Evolutionary conservation across 257 asterid species (phyloP).

Genomic region (Solanum sparsipilum): DNA sequence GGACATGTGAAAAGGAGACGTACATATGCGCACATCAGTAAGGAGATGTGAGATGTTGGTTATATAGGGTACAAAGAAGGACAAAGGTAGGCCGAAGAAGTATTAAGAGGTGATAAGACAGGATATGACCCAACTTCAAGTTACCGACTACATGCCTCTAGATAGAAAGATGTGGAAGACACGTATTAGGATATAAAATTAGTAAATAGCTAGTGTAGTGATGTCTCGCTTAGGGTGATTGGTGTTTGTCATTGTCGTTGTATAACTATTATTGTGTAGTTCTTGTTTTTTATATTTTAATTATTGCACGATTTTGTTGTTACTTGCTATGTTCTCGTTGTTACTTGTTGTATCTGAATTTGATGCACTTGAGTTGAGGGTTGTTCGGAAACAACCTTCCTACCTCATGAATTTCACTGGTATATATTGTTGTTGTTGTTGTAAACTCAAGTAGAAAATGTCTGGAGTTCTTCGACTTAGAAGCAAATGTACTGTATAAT

Average conservation of each 20-base stretch:
- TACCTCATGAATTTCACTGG: too few relatives aligned
- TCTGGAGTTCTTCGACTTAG: neutral
- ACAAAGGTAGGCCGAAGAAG: fast-evolving
- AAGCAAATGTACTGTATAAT: too few relatives aligned
- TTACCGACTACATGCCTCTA: too few relatives aligned
- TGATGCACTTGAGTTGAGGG: neutral
- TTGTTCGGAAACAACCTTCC: too few relatives aligned
- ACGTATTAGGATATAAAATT: too few relatives aligned
- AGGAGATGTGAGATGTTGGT: neutral
- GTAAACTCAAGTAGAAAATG: neutral
- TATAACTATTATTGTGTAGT: neutral
- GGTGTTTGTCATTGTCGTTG: neutral
- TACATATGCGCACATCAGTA: too few relatives aligned
- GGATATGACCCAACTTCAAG: neutral
- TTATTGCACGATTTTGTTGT: neutral
- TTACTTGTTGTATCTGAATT: neutral
- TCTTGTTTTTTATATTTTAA: neutral
- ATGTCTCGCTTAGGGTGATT: neutral
- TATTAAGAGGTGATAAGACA: neutral
- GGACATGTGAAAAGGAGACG: too few relatives aligned
- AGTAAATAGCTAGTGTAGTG: neutral
- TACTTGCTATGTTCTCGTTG: neutral
- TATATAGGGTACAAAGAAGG: neutral
- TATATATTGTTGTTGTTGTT: too few relatives aligned
- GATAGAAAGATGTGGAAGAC: too few relatives aligned